Percentiles rank a stretch among this genome's conserved stretches.
Conservation (phyloP, 495 filamentous ascomycete species). For the Neurospora terricola region DNA sequence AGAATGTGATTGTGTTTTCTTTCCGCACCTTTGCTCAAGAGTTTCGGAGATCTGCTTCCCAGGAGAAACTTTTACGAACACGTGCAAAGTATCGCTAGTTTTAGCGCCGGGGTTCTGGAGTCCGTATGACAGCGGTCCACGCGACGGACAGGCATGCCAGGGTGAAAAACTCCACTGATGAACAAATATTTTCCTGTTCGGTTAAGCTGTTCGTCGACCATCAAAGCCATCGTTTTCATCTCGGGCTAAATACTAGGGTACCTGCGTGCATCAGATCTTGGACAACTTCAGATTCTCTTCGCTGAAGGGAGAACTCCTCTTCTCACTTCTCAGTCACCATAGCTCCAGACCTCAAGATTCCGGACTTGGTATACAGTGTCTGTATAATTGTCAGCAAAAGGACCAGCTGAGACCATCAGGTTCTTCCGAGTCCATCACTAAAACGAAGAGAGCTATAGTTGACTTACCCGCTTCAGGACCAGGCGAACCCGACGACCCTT, state of each 20-base stretch:
- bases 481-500: constrained; percentile 38
- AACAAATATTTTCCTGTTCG: neutral
- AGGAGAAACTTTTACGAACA: neutral
- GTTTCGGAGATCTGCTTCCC: neutral
- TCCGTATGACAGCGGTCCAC: neutral
- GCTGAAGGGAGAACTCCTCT: neutral
- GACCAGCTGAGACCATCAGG: neutral
- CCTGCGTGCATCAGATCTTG: neutral
- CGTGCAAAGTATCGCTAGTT: neutral
- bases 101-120: neutral
- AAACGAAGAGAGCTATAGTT: neutral
- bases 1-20: neutral
- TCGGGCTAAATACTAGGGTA: neutral
- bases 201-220: neutral
- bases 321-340: constrained; percentile 19
- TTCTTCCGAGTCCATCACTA: neutral
- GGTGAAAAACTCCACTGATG: neutral
- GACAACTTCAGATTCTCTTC: neutral
- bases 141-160: neutral
- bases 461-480: constrained; percentile 31
- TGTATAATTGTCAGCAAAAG: neutral
- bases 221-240: neutral
- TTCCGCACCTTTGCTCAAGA: neutral
- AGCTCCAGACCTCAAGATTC: constrained; percentile 30
- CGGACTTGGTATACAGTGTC: constrained; percentile 33